Base-by-base conservation (phyloP, 176 grass and related monocot species). In the Panicum miliaceum region DNA sequence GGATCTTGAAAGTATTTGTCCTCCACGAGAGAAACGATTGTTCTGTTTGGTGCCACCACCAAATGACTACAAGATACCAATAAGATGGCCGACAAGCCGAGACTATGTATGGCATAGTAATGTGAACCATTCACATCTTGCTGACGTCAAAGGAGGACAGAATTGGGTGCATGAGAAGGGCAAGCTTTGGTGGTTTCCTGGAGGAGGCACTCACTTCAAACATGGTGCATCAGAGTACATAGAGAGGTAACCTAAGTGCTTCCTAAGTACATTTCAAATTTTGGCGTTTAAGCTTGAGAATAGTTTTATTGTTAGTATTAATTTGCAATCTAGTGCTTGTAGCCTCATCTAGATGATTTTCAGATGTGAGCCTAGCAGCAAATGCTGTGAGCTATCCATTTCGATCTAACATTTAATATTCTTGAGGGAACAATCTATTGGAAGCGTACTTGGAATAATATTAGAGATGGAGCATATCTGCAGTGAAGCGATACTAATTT, bases 121-220 rank as follows among this genome's bases (percentile, higher is more conserved):
- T 47, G 93, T 99, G 26, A 99, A 99, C 56, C 96, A 99, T 89
- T 99, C 93, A 18, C 93, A 57, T 78, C 93, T 99, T 58, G 90
- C 96, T 43, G 88, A 99, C 45, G 91, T 99, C 2, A 96, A 99
- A 94, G 93, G 93, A 53, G 96, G 96, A 48, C 96, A 99, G 68
- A 99, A 99, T 62, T 99, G 96, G 96, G 93, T 96, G 60, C 96
- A 99, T 72, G 84, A 89, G 66, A 96, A 94, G 76, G 96, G 91
- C 4, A 89, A 92, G 32, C 91, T 96, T 36, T 99, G 93, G 96
- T 99, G 96, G 93, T 96, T 98, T 86, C 96, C 96, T 61, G 96
- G 96, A 51, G 96, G 96, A 5, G 96, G 96, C 40, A 99, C 93
- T 68, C 96, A 95, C 86, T 98, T 98, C 87, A 98, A 98, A 80